Percentiles rank a stretch among this genome's conserved stretches.
These are phyloP conservation scores for Stephania japonica DNA, from an alignment of 164 flowering plant species.

Conservation along the genomic window DNA sequence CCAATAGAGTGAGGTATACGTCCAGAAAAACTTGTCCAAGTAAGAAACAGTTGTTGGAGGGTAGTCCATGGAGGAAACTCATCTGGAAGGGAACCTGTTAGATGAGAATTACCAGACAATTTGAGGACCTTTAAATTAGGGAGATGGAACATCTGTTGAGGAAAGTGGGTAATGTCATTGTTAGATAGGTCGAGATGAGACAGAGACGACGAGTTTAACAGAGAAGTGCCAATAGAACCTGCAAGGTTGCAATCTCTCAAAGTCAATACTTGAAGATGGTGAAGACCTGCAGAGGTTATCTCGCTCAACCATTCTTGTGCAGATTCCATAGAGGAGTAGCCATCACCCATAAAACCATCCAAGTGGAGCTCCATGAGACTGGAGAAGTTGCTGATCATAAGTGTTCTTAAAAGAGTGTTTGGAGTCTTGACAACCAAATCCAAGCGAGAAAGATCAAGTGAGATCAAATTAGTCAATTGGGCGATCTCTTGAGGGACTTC, in stretches of 20 bases:
- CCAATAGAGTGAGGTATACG: slow-evolving; percentile 30
- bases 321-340: slow-evolving; percentile 20
- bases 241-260: neutral
- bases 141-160: slow-evolving; percentile 21
- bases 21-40: slow-evolving; percentile 29
- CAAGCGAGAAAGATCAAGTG: slow-evolving; percentile 10
- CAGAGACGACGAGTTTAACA: neutral
- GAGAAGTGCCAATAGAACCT: neutral
- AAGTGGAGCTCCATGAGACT: slow-evolving; percentile 26
- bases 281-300: neutral
- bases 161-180: slow-evolving; percentile 26
- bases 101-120: slow-evolving; percentile 17
- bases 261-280: neutral
- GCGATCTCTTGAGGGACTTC: slow-evolving; percentile 33
- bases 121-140: slow-evolving; percentile 21
- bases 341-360: slow-evolving; percentile 12
- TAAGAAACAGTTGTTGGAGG: slow-evolving; percentile 21
- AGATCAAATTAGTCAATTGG: slow-evolving; percentile 16
- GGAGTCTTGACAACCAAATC: neutral
- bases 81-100: slow-evolving; percentile 29
- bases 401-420: slow-evolving; percentile 8
- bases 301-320: neutral
- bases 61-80: slow-evolving; percentile 20
- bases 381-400: slow-evolving; percentile 20
- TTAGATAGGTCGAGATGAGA: neutral